Base-by-base conservation (phyloP, 2,329 filamentous ascomycete species). In the Tolypocladium capitatum region DNA sequence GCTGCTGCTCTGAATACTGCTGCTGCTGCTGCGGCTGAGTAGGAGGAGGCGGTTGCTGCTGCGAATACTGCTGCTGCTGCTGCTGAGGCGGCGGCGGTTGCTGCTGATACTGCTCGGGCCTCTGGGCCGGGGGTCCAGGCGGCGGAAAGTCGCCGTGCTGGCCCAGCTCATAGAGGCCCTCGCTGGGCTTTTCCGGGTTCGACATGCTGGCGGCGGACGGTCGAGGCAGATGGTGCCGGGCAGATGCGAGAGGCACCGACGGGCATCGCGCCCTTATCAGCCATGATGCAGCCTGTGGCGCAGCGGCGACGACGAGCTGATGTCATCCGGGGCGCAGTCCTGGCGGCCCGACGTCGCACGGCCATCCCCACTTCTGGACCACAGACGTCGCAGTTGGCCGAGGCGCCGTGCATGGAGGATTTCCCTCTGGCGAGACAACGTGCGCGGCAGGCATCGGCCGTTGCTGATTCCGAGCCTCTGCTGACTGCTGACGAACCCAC, bases 121-220 rank as follows among this genome's bases (percentile, higher is more conserved):
- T 24, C 20, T 14, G 46, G 4, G 38, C 18, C 36, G 51, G 49
- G 46, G 49, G 47, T n/a, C 48, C 50, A 3, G 53, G 48, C 24
- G 53, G 53, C 32, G 53, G 57, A 48, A 56, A 58, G 38, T 59
- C 48, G 18, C 51, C 53, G 38, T 51, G 50, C 35, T 59, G 46
- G 34, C 46, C 43, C 20, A 50, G 50, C 42, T 49, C 42, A 7
- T 43, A 6, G n/a, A n/a, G 13, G 28, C 31, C 24, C n/a, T 46
- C 24, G 9, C 6, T 14, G 7, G 42, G 7, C 38, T 49, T 42
- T 33, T 43, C 44, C 14, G 49, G 30, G 24, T 36, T 43, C 40
- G 50, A 50, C 35, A 38, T 38, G 20, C 7, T 10, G 35, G 13
- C 5, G 8, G 27, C 35, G 5, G 11, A 20, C 18, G 33, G n/a